These are phyloP conservation scores for Fusarium coicis DNA, from an alignment of 2,329 filamentous ascomycete species.

Conservation along the genomic window DNA sequence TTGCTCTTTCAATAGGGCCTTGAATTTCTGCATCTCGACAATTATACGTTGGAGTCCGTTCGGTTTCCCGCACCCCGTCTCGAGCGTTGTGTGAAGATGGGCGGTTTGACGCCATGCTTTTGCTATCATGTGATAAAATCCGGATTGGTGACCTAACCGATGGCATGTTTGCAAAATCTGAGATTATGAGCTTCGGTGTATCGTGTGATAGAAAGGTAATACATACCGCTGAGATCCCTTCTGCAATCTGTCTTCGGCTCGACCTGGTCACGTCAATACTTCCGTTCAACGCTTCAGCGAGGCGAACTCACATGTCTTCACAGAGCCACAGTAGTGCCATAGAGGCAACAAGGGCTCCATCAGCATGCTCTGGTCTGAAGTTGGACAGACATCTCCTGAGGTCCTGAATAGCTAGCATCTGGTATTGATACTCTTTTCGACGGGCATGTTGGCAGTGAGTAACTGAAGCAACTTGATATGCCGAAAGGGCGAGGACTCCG, in stretches of 20 bases:
- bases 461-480: conserved; percentile 23
- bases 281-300: too few relatives aligned
- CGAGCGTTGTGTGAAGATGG: background rate
- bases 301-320: conserved; percentile 17
- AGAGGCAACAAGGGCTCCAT: conserved; percentile 21
- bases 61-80: background rate
- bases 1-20: background rate
- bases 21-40: conserved; percentile 20
- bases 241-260: conserved; percentile 18
- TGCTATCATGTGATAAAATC: conserved; percentile 11
- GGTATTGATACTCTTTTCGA: conserved; percentile 26
- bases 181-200: background rate
- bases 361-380: conserved; percentile 16
- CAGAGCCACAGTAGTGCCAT: conserved; percentile 23
- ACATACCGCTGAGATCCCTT: conserved; percentile 21
- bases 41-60: conserved; percentile 2
- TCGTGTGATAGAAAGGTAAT: rapidly evolving
- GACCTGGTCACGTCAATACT: conserved; percentile 4
- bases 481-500: conserved; percentile 19
- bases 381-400: conserved; percentile 8
- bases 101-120: conserved; percentile 13
- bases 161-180: conserved; percentile 19
- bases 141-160: conserved; percentile 3
- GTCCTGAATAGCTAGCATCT: conserved; percentile 28
- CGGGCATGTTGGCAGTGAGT: conserved; percentile 21